A percentile compares a stretch with the other conserved stretches of the same genome.
phyloP scores from a whole-genome alignment of 1,284 basidiomycete species.

The Trichosporon asahii region DNA sequence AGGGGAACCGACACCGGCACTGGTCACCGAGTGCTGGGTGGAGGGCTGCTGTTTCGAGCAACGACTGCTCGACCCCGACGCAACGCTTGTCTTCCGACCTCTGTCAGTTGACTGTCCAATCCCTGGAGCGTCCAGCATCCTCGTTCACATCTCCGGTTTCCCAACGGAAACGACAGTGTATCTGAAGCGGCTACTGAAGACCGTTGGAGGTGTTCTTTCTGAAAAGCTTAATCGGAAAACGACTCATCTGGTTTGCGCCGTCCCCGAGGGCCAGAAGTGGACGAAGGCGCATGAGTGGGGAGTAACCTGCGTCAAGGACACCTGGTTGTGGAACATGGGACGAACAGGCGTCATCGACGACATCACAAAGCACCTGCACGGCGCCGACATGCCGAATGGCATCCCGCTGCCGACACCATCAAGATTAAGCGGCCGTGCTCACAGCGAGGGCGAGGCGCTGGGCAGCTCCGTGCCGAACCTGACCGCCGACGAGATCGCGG shows the following conservation, averaged over 20 bases:
- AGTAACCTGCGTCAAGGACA: constrained; percentile 34
- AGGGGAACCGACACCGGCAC: constrained; percentile 14
- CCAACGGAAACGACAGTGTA: constrained; percentile 35
- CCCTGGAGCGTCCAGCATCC: constrained; percentile 23
- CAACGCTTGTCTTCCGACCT: constrained; percentile 43
- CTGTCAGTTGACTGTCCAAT: constrained; percentile 38
- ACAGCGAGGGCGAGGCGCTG: constrained; percentile 7
- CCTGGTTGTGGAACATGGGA: constrained; percentile 43
- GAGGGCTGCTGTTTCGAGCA: constrained; percentile 46
- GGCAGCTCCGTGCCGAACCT: neutral
- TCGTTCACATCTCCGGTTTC: constrained; percentile 45
- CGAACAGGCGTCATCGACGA: constrained; percentile 31
- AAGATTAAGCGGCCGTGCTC: constrained; percentile 14
- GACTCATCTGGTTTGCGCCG: constrained; percentile 41
- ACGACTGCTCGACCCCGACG: constrained; percentile 34
- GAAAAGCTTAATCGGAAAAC: constrained; percentile 36
- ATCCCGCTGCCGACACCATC: neutral
- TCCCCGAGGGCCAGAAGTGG: constrained; percentile 35
- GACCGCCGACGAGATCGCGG: neutral
- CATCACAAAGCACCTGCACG: constrained; percentile 26
- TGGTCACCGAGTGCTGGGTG: constrained; percentile 51
- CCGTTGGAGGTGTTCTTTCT: constrained; percentile 36
- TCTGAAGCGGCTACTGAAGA: constrained; percentile 37
- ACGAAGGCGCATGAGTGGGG: constrained; percentile 42
- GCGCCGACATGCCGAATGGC: constrained; percentile 21